These are phyloP conservation scores for Nakaseomyces bracarensis DNA, from an alignment of 1,139 yeast genomes.

Conservation along the genomic window DNA sequence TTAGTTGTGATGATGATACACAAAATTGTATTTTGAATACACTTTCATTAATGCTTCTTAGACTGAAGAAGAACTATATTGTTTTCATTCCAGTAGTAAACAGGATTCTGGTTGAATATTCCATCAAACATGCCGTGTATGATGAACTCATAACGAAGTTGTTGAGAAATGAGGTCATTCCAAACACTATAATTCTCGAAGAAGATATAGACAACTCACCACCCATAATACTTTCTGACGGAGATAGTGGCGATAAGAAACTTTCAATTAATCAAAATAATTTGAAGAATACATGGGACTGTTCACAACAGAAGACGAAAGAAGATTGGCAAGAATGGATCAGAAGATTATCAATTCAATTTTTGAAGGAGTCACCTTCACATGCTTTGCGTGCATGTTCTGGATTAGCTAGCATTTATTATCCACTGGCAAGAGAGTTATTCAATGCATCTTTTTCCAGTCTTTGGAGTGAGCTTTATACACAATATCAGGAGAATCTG, in stretches of 20 bases:
- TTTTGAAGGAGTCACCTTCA: constrained; percentile 87
- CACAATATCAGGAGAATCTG: constrained; percentile 84
- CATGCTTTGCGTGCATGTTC: constrained; percentile 94
- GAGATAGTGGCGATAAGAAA: constrained; percentile 64
- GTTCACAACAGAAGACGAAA: constrained; percentile 76
- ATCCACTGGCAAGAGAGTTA: constrained; percentile 81
- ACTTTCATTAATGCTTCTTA: constrained; percentile 65
- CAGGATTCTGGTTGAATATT: constrained; percentile 54
- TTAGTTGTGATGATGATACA: constrained; percentile 50
- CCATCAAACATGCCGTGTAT: constrained; percentile 66
- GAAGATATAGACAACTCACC: constrained; percentile 49
- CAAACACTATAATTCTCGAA: constrained; percentile 65
- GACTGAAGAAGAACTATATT: constrained; percentile 77
- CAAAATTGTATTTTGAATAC: constrained; percentile 66
- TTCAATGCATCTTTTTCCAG: constrained; percentile 94
- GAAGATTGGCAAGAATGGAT: constrained; percentile 99
- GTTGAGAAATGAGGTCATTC: constrained; percentile 81
- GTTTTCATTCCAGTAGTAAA: constrained; percentile 85
- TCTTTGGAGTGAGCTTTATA: constrained; percentile 89
- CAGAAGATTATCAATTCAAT: constrained; percentile 72
- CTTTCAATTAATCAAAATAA: constrained; percentile 45
- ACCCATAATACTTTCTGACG: constrained; percentile 53
- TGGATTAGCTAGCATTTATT: constrained; percentile 76
- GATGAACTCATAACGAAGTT: constrained; percentile 75
- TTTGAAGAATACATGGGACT: constrained; percentile 79